Evolutionary conservation across 805 yeast species (phyloP).

Genomic region (Geotrichum ghanense): DNA sequence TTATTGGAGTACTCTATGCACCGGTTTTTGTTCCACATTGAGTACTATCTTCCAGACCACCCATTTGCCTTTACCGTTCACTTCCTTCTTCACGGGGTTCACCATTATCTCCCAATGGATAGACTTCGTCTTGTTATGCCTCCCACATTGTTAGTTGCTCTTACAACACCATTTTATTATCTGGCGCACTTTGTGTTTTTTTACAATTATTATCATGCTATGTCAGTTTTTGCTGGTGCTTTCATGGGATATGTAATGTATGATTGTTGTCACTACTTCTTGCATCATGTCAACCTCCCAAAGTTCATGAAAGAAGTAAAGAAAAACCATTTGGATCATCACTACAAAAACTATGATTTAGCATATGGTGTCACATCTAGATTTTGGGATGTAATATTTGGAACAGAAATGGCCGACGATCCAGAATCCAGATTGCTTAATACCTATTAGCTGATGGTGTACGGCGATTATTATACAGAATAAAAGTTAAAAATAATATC

Average conservation of each 20-base stretch:
- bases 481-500: no score
- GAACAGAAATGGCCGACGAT: slow-evolving; percentile 50
- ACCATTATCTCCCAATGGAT: slow-evolving; percentile 98
- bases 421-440: not conserved
- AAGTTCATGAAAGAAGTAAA: slow-evolving; percentile 63
- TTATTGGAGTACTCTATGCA: slow-evolving; percentile 80
- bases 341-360: slow-evolving; percentile 89
- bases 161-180: slow-evolving; percentile 72
- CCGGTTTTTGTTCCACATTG: slow-evolving; percentile 89
- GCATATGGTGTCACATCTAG: slow-evolving; percentile 94
- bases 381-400: slow-evolving; percentile 90
- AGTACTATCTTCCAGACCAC: slow-evolving; percentile 73
- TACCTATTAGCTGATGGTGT: no score
- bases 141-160: slow-evolving; percentile 65
- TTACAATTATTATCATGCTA: slow-evolving; percentile 66
- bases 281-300: slow-evolving; percentile 85
- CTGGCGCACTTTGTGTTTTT: slow-evolving; percentile 57
- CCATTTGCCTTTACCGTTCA: slow-evolving; percentile 67
- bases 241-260: slow-evolving; percentile 85
- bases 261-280: slow-evolving; percentile 86
- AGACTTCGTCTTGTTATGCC: slow-evolving; percentile 89
- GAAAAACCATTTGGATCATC: slow-evolving; percentile 92
- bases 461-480: no score
- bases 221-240: slow-evolving; percentile 93
- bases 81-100: slow-evolving; percentile 89